Evolutionary conservation across 176 grass and related monocot genomes (phyloP).

Genomic region (Phoenix roebelenii): DNA sequence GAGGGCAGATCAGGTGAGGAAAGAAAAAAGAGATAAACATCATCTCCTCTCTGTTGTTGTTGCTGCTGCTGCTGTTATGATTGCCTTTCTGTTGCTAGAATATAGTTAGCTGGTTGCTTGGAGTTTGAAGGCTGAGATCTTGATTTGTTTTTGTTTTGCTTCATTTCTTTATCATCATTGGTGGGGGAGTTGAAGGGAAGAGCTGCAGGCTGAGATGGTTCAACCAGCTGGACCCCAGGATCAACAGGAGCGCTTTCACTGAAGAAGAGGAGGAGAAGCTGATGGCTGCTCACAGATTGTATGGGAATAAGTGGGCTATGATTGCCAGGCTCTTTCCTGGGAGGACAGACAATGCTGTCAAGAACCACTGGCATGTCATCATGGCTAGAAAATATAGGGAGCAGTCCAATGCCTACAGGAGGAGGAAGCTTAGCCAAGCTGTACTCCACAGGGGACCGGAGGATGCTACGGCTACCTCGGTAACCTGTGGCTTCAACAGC

Average conservation of each 20-base stretch:
- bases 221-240: slow-evolving; percentile 87
- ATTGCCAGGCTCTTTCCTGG: slow-evolving; percentile 74
- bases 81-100: too few relatives aligned
- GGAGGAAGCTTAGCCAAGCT: slow-evolving; percentile 29
- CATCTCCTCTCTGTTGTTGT: too few relatives aligned
- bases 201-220: slow-evolving; percentile 88
- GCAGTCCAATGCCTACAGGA: slow-evolving; percentile 55
- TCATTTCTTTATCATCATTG: background rate
- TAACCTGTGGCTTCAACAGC: background rate
- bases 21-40: too few relatives aligned
- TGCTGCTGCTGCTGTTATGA: too few relatives aligned
- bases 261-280: slow-evolving; percentile 82
- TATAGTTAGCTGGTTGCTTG: too few relatives aligned
- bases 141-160: too few relatives aligned
- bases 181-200: slow-evolving; percentile 39
- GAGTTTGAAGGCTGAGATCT: too few relatives aligned
- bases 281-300: slow-evolving; percentile 54
- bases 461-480: background rate
- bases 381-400: slow-evolving; percentile 64
- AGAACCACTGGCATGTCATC: slow-evolving; percentile 97
- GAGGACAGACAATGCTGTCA: slow-evolving; percentile 87
- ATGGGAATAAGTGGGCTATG: slow-evolving; percentile 93
- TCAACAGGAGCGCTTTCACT: slow-evolving; percentile 57
- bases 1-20: too few relatives aligned
- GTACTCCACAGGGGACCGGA: background rate